Percentiles rank a stretch among this genome's conserved stretches.
These are phyloP conservation scores for Lodderomyces orthopsilosis DNA, from an alignment of 1,139 yeast species.

Conservation along the genomic window DNA sequence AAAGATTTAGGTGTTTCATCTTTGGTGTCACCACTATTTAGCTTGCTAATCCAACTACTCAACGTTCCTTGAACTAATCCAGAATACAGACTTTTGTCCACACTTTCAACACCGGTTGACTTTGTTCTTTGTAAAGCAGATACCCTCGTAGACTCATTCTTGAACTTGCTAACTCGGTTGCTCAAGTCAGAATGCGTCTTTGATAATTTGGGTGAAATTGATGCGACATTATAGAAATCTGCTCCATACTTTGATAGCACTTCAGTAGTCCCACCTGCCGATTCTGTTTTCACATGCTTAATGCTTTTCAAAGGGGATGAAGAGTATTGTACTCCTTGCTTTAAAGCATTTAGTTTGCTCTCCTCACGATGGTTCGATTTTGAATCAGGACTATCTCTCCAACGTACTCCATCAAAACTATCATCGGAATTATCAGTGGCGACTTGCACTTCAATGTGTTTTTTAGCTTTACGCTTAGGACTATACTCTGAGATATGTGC, in stretches of 20 bases:
- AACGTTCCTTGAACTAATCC: slow-evolving; percentile 15
- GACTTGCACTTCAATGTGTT: slow-evolving; percentile 4
- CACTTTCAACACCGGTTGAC: slow-evolving; percentile 24
- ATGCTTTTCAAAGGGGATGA: slow-evolving; percentile 40
- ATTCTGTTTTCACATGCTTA: not conserved
- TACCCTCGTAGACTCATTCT: slow-evolving; percentile 11
- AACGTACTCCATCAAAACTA: slow-evolving; percentile 45
- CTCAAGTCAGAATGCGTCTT: slow-evolving; percentile 30
- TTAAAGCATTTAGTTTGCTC: slow-evolving; percentile 6
- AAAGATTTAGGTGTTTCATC: slow-evolving; percentile 8
- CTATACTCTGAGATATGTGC: not conserved
- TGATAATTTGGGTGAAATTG: slow-evolving; percentile 21
- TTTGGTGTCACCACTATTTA: slow-evolving; percentile 18
- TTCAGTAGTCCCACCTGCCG: slow-evolving; percentile 27
- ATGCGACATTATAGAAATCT: slow-evolving; percentile 23
- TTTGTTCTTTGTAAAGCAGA: slow-evolving; percentile 27
- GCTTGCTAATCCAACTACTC: slow-evolving; percentile 35
- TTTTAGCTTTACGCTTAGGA: not conserved
- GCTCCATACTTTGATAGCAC: slow-evolving; percentile 41
- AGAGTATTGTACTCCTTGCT: slow-evolving; percentile 6
- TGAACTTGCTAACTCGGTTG: slow-evolving; percentile 3
- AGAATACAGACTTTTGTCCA: slow-evolving; percentile 1
- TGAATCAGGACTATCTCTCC: slow-evolving; percentile 35
- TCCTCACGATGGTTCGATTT: slow-evolving; percentile 7
- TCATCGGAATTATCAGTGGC: slow-evolving; percentile 42